phyloP scores from a whole-genome alignment of 108 stramenopile species.

The Skeletonema menzelii region DNA sequence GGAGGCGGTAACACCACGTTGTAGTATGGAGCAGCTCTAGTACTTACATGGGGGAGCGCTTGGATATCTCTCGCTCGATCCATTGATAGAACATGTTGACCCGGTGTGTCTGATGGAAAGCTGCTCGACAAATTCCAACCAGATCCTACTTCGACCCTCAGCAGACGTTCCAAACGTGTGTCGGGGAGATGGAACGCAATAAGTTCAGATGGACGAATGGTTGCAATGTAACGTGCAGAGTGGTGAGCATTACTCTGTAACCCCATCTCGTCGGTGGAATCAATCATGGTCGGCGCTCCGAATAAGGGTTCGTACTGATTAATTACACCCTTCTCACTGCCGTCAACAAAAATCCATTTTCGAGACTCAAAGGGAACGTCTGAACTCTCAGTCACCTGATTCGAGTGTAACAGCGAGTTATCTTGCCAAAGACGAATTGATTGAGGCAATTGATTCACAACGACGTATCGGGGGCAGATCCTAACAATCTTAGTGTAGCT shows the following conservation, averaged over 20 bases:
- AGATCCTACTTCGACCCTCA: slow-evolving; percentile 73
- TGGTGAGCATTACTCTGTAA: slow-evolving; percentile 75
- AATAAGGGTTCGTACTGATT: slow-evolving; percentile 75
- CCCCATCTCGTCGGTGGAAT: slow-evolving; percentile 12
- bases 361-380: slow-evolving; percentile 21
- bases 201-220: slow-evolving; percentile 55
- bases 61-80: slow-evolving; percentile 61
- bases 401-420: slow-evolving; percentile 76
- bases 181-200: slow-evolving; percentile 83
- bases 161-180: slow-evolving; percentile 71
- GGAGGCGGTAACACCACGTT: slow-evolving; percentile 71
- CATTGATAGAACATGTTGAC: slow-evolving; percentile 61
- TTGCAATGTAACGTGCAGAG: slow-evolving; percentile 67
- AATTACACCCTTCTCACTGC: slow-evolving; percentile 13
- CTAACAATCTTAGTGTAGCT: slow-evolving; percentile 95
- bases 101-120: slow-evolving; percentile 68
- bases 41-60: slow-evolving; percentile 68
- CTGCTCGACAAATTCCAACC: slow-evolving; percentile 72
- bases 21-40: slow-evolving; percentile 80
- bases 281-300: slow-evolving; percentile 49
- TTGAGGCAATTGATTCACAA: slow-evolving; percentile 76
- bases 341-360: slow-evolving; percentile 56
- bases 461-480: slow-evolving; percentile 87
- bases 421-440: slow-evolving; percentile 91
- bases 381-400: slow-evolving; percentile 21